phyloP scores from a whole-genome alignment of 177 flowering plant species.

The Vitis hybrid region DNA sequence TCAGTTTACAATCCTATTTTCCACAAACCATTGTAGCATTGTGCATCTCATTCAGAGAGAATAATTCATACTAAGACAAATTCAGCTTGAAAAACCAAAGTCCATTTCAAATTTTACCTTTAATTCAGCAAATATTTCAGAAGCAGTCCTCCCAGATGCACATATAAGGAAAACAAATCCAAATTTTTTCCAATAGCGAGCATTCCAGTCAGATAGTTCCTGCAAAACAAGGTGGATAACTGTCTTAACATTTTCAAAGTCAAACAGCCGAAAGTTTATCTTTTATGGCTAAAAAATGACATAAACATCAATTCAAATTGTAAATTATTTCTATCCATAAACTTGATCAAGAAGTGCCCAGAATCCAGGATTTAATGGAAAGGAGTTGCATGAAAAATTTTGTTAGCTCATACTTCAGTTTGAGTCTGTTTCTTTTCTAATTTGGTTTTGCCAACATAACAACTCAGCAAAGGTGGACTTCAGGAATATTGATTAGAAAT shows the following conservation, averaged over 20 bases:
- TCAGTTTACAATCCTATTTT: background rate
- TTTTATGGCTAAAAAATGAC: too few relatives aligned
- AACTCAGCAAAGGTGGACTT: too few relatives aligned
- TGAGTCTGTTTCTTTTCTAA: too few relatives aligned
- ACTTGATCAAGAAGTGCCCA: too few relatives aligned
- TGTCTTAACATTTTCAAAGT: background rate
- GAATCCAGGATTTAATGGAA: too few relatives aligned
- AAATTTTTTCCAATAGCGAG: constrained; percentile 65
- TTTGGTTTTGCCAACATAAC: too few relatives aligned
- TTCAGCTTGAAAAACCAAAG: background rate
- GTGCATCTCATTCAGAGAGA: background rate
- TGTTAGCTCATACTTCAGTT: too few relatives aligned
- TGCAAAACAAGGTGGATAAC: constrained; percentile 25
- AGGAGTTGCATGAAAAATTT: too few relatives aligned
- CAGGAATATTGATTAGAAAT: background rate
- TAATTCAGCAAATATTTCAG: constrained; percentile 74
- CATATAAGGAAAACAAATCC: constrained; percentile 89
- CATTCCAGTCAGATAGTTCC: constrained; percentile 85
- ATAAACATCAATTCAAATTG: too few relatives aligned
- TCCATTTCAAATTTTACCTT: constrained; percentile 45
- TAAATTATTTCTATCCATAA: too few relatives aligned
- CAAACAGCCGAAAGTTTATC: background rate
- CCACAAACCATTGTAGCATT: too few relatives aligned
- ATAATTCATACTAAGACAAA: background rate
- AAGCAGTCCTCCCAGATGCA: constrained; percentile 70